Conservation (phyloP, 768 basidiomycete species). For the Vararia minispora region DNA sequence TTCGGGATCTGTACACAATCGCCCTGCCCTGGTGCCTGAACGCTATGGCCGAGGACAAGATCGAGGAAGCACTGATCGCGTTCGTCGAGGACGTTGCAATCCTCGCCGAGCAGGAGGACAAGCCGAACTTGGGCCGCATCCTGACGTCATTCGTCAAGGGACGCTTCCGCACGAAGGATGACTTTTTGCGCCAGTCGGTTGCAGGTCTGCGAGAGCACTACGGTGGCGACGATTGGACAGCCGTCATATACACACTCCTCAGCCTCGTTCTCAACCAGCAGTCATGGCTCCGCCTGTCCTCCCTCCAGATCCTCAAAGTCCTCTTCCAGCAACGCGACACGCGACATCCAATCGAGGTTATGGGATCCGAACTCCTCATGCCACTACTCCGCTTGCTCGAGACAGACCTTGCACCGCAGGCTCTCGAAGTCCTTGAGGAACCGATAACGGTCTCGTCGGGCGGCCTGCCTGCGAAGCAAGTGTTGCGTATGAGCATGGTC, state of each 20-base stretch:
- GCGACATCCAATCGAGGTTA: slow-evolving; percentile 54
- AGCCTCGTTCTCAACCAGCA: slow-evolving; percentile 77
- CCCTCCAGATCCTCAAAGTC: slow-evolving; percentile 82
- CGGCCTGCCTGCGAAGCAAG: slow-evolving; percentile 70
- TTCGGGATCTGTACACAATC: slow-evolving; percentile 74
- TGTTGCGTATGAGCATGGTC: slow-evolving; percentile 89
- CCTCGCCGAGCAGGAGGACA: slow-evolving; percentile 63
- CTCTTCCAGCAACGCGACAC: slow-evolving; percentile 82
- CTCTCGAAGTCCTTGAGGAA: slow-evolving; percentile 89
- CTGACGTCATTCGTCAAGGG: slow-evolving; percentile 83
- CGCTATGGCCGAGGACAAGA: slow-evolving; percentile 54
- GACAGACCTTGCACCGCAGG: slow-evolving; percentile 74
- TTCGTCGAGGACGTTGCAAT: slow-evolving; percentile 66
- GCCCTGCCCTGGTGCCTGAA: slow-evolving; percentile 85
- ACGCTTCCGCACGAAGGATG: slow-evolving; percentile 85
- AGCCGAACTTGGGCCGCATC: slow-evolving; percentile 74
- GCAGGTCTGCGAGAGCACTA: slow-evolving; percentile 81
- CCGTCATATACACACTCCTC: slow-evolving; percentile 77
- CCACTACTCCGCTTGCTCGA: slow-evolving; percentile 83
- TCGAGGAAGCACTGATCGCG: slow-evolving; percentile 47
- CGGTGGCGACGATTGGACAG: slow-evolving; percentile 60
- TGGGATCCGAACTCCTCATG: slow-evolving; percentile 85
- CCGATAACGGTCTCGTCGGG: slow-evolving; percentile 73
- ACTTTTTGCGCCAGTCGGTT: slow-evolving; percentile 86
- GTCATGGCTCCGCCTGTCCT: slow-evolving; percentile 70